A percentile compares a stretch with the other conserved stretches of the same genome.
phyloP scores from a whole-genome alignment of 2,329 filamentous ascomycete genomes.

The Cercospora nicotianae region DNA sequence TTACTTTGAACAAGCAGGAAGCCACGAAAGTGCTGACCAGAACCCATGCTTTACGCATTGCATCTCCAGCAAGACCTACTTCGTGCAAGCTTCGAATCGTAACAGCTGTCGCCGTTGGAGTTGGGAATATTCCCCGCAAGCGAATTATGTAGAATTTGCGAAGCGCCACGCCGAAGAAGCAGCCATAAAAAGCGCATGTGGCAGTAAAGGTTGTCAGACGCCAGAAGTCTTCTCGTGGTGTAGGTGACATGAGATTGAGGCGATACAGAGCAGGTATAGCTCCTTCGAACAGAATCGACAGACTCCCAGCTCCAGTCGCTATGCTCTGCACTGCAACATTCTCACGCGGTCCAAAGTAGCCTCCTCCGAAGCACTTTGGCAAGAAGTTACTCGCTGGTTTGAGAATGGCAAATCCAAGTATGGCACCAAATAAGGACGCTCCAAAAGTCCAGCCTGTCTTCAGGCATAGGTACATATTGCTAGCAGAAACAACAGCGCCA shows the following conservation, averaged over 20 bases:
- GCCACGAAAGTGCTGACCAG: constrained; percentile 52
- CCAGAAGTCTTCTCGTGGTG: constrained; percentile 57
- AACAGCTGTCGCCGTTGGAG: constrained; percentile 59
- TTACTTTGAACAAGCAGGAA: constrained; percentile 54
- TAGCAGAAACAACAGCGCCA: constrained; percentile 60
- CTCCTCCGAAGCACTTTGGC: constrained; percentile 46
- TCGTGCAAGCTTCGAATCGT: constrained; percentile 64
- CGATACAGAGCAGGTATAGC: constrained; percentile 62
- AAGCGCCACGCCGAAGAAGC: constrained; percentile 62
- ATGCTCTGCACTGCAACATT: constrained; percentile 51
- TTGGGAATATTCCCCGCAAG: constrained; percentile 59
- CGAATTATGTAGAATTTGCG: constrained; percentile 67
- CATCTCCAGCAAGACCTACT: constrained; percentile 51
- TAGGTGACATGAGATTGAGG: constrained; percentile 51
- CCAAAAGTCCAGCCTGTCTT: constrained; percentile 47
- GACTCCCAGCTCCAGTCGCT: constrained; percentile 59
- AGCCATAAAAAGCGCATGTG: constrained; percentile 62
- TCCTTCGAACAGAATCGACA: constrained; percentile 58
- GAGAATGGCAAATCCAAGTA: constrained; percentile 56
- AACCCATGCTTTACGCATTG: constrained; percentile 58
- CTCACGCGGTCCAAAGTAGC: constrained; percentile 59
- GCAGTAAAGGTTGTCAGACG: constrained; percentile 61
- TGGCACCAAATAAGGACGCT: constrained; percentile 43
- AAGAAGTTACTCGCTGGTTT: constrained; percentile 31
- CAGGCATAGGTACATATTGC: constrained; percentile 60